A percentile compares a stretch with the other conserved stretches of the same genome.
Evolutionary conservation across 176 grass and related monocot genomes (phyloP).

Genomic region (Hordeum marinum): DNA sequence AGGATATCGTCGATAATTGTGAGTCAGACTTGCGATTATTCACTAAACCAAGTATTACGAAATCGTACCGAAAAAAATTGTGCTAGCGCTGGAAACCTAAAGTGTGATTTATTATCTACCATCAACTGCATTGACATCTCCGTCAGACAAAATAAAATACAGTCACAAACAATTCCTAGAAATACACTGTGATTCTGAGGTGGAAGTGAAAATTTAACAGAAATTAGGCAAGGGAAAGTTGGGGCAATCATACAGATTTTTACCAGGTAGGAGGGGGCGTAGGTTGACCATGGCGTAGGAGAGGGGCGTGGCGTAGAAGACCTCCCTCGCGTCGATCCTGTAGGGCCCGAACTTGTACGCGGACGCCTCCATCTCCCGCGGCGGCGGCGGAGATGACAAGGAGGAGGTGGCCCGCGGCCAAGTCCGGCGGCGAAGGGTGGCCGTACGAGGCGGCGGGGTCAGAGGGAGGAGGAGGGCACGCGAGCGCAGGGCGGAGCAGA

Average conservation of each 20-base stretch:
- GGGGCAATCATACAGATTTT: neutral
- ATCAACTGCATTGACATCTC: neutral
- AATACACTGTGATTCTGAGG: neutral
- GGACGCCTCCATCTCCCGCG: conserved; percentile 15
- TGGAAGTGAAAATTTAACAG: too few species aligned
- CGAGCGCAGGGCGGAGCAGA: neutral
- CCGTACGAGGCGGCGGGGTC: neutral
- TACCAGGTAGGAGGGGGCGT: conserved; percentile 73
- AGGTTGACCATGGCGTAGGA: conserved; percentile 95
- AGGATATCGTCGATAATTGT: too few species aligned
- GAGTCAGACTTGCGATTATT: too few species aligned
- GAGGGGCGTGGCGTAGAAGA: conserved; percentile 72
- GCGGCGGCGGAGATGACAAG: neutral
- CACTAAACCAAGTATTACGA: too few species aligned
- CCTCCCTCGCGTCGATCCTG: conserved; percentile 68
- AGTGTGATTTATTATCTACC: neutral
- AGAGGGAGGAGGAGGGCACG: neutral
- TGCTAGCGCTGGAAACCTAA: neutral
- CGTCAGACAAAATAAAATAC: neutral
- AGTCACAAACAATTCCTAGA: neutral
- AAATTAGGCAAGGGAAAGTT: neutral
- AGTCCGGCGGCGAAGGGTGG: neutral
- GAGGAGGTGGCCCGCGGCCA: neutral
- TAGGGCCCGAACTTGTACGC: conserved; percentile 73
- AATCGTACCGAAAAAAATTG: neutral